These are phyloP conservation scores for Hypoxylon lienhwacheense DNA, from an alignment of 495 filamentous ascomycete species.

Conservation along the genomic window DNA sequence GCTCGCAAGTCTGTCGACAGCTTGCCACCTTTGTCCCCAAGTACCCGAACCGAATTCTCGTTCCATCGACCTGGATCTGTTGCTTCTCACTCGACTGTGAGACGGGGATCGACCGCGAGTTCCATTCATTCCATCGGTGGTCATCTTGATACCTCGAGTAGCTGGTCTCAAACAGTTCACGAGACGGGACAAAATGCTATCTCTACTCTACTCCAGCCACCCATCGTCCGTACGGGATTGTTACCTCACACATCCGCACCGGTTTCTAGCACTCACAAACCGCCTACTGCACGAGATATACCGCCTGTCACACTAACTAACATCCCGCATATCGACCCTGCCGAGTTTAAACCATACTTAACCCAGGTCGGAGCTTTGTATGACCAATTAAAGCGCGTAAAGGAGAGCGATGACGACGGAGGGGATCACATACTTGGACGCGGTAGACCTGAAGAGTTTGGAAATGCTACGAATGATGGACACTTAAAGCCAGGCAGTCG, in stretches of 20 bases:
- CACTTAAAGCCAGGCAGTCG: conserved; percentile 47
- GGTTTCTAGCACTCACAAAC: conserved; percentile 67
- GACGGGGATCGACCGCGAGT: conserved; percentile 83
- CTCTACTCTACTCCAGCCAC: conserved; percentile 86
- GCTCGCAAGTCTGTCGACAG: conserved; percentile 74
- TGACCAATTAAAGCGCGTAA: conserved; percentile 77
- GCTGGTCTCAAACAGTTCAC: conserved; percentile 61
- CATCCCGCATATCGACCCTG: conserved; percentile 76
- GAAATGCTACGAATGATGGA: conserved; percentile 51
- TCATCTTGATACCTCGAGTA: conserved; percentile 64
- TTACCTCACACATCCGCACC: conserved; percentile 70
- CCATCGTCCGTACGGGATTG: conserved; percentile 85
- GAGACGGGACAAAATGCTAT: conserved; percentile 90
- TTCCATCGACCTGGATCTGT: conserved; percentile 50
- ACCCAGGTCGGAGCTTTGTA: conserved; percentile 78
- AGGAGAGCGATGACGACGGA: conserved; percentile 64
- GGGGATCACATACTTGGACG: conserved; percentile 47
- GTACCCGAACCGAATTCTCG: conserved; percentile 61
- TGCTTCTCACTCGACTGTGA: conserved; percentile 30
- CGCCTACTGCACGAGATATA: conserved; percentile 89
- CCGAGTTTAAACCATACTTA: conserved; percentile 81
- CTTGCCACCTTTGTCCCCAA: conserved; percentile 56
- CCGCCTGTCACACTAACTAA: conserved; percentile 92
- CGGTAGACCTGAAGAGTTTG: conserved; percentile 53
- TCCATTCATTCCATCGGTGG: conserved; percentile 76